Base-by-base conservation (phyloP, 1,284 basidiomycete genomes). In the Chalciporus sp. region DNA sequence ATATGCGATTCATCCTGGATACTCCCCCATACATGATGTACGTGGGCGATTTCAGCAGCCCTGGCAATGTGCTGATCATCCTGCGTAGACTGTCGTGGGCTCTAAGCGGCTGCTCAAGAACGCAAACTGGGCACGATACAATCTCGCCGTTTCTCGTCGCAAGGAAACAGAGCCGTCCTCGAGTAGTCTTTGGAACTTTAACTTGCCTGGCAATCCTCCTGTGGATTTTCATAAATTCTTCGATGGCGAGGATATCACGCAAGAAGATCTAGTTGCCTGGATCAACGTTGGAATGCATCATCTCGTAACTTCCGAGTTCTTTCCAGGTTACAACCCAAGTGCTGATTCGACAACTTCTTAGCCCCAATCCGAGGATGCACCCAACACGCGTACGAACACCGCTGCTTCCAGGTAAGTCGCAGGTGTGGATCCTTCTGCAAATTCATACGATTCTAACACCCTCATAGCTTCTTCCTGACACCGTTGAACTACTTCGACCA, bases 191-290 rank as follows among this genome's bases (percentile, higher is more conserved):
- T 86, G 82, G 82, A 87, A 87, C 67, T 73, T 81, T 53, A 80
- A 87, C 61, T 69, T 86, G 3, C 83, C 85, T 1, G 83, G 80
- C 1, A 65, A 64, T 3, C 85, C 84, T 1, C 72, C 78, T 16
- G 81, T 86, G 49, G 76, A 87, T 61, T 87, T 85, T 66, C 77
- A 83, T 68, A 77, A 79, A 54, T 84, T 85, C 69, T 85, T 86
- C 66, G 78, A 86, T 56, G 80, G 79, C 19, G 83, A 85, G 68
- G 80, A 76, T 57, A 75, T 86, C 54, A 79, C 76, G 0, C 82
- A 86, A 65, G 71, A 82, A 55, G 83, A 85, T 66, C 68, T 86
- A 28, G 84, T 86, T 6, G 78, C 80, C 8, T 88, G 85, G 82
- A 63, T 85, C 53, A 86, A 86, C 60, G 65, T 87, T 47, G 86